Evolutionary conservation across 495 filamentous ascomycete genomes (phyloP), one percentile per base, ranked within the genome.

Genomic region (Hypoxylon cercidicola): DNA sequence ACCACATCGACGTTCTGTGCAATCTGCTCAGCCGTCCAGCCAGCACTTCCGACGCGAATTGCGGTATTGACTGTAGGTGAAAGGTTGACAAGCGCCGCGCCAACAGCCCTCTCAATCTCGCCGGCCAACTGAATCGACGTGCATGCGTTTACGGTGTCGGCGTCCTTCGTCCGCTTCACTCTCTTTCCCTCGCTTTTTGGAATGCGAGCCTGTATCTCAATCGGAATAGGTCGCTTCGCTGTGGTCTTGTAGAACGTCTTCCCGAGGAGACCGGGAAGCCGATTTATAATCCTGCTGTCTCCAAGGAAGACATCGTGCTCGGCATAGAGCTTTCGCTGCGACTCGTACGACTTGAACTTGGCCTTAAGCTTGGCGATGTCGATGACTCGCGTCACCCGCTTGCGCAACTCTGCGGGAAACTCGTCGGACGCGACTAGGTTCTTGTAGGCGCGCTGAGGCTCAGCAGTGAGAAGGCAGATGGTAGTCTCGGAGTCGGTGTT

Each of bases 361-460:
- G 87, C 82, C 78, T 90, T 89, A 44, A 99, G 82, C 72, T 99
- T 97, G 61, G 81, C 80, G 69, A 93, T 78, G 63, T 90, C 90
- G 65, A 99, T 90, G 21, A 98, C 88, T 51, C 89, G 84, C 28
- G 86, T 89, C 66, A 99, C 90, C 56, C 88, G 86, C 65, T 86
- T 83, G 64, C 86, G 82, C 32, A 96, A 81, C 7, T 83, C 81
- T 54, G 86, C 75, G 4, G 94, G 93, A 77, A 97, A 95, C 15
- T 89, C 81, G 20, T 88, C 81, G 64, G 89, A 81, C 34, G 86
- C 85, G 64, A 97, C 82, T 49, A 93, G 80, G 77, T 98, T 91
- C 82, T 97, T 98, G 81, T 93, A 93, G 16, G 82, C 78, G 50
- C 94, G 88, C 81, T 97, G 93, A 11, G 95, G 95, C 72, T 97